Conservation (phyloP, 441 rosid genomes). For the Croton laevigatus region DNA sequence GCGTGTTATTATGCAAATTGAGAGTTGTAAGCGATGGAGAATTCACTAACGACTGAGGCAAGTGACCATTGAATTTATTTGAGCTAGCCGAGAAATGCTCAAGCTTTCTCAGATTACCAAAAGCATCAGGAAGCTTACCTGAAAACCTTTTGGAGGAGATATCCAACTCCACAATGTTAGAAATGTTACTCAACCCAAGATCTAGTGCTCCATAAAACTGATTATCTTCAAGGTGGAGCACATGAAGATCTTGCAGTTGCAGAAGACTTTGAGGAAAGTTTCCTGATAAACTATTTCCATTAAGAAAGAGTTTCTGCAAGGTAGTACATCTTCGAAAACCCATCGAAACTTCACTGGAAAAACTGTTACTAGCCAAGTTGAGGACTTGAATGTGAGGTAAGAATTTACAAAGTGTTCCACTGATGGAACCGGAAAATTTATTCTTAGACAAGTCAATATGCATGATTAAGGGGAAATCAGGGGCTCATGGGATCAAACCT, state of each 20-base stretch:
- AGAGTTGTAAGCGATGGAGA: constrained; percentile 6
- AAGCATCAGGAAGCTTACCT: constrained; percentile 20
- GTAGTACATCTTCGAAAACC: constrained; percentile 8
- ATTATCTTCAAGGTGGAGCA: constrained; percentile 17
- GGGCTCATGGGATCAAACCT: neutral
- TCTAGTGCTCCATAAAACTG: constrained; percentile 9
- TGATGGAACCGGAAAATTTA: neutral
- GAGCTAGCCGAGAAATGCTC: constrained; percentile 1
- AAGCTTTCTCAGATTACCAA: constrained; percentile 8
- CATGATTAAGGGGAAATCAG: neutral
- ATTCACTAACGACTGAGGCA: constrained; percentile 15
- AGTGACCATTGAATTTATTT: constrained; percentile 4
- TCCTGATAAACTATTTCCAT: neutral
- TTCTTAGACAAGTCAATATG: constrained; percentile 13
- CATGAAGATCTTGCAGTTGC: neutral
- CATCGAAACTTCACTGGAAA: constrained; percentile 4
- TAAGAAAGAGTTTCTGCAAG: constrained; percentile 13
- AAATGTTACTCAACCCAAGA: constrained; percentile 6
- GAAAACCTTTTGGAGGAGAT: constrained; percentile 15
- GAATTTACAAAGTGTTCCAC: constrained; percentile 7
- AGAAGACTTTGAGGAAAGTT: neutral
- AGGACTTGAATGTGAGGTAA: constrained; percentile 2
- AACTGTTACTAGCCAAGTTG: constrained; percentile 9
- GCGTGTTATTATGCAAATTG: constrained; percentile 2
- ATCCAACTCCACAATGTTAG: constrained; percentile 17